These are phyloP conservation scores for Aspergillus ochraceus DNA, from an alignment of 2,329 filamentous ascomycete species.

Conservation along the genomic window DNA sequence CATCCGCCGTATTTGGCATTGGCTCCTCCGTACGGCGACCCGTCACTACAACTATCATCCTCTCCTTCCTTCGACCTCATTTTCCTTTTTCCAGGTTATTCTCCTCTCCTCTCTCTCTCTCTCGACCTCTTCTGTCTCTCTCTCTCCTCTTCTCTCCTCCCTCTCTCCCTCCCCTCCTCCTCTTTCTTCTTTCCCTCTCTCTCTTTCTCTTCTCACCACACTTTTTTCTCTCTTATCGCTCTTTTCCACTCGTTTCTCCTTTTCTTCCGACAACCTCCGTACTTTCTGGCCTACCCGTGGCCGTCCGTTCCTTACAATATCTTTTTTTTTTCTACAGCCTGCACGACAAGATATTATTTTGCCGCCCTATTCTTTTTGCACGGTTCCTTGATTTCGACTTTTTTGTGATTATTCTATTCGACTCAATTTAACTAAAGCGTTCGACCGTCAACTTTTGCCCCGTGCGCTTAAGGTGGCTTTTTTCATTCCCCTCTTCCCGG, in stretches of 20 bases:
- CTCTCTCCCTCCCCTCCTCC: slow-evolving; percentile 14
- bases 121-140: slow-evolving; percentile 18
- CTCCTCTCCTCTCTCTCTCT: slow-evolving; percentile 18
- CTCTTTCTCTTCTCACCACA: slow-evolving; percentile 15
- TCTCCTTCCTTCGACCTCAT: slow-evolving; percentile 8
- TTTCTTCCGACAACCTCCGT: slow-evolving; percentile 11
- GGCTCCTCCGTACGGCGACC: not conserved
- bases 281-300: slow-evolving; percentile 31
- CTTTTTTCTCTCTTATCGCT: slow-evolving; percentile 10
- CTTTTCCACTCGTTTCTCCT: slow-evolving; percentile 11
- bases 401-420: not conserved
- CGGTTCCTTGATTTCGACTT: not conserved
- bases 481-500: slow-evolving; percentile 6
- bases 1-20: not conserved
- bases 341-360: not conserved
- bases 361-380: not conserved
- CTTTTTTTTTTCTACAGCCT: not conserved
- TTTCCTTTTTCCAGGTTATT: slow-evolving; percentile 9
- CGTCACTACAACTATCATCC: slow-evolving; percentile 5
- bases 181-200: slow-evolving; percentile 10
- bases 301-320: slow-evolving; percentile 40
- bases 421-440: not conserved
- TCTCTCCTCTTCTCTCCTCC: slow-evolving; percentile 14
- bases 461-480: not conserved
- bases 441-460: not conserved